Evolutionary conservation across 345 rosid species (phyloP).

Genomic region (Eucalyptus urophylla): DNA sequence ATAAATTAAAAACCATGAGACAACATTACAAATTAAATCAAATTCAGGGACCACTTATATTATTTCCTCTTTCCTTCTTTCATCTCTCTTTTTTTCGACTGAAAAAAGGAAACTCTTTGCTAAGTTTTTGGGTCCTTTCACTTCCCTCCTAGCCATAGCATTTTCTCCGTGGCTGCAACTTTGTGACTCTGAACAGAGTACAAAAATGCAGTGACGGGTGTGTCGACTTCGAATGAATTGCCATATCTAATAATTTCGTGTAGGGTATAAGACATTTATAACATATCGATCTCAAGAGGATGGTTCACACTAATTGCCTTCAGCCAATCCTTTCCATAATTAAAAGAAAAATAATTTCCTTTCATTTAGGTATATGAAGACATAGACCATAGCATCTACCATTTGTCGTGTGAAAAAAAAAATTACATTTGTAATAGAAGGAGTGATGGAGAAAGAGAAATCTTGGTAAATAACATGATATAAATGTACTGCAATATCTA

Average conservation of each 20-base stretch:
- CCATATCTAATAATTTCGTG: too few relatives aligned
- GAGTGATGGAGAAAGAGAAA: background rate
- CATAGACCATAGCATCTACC: background rate
- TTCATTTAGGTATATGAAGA: background rate
- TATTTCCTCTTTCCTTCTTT: background rate
- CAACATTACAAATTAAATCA: background rate
- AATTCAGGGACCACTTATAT: background rate
- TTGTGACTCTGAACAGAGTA: background rate
- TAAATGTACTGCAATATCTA: background rate
- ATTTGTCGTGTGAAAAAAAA: background rate
- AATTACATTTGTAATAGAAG: background rate
- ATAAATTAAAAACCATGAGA: background rate
- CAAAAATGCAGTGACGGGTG: accelerated
- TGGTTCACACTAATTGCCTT: background rate
- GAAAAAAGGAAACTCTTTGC: background rate
- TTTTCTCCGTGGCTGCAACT: background rate
- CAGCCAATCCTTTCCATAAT: background rate
- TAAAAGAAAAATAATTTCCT: background rate
- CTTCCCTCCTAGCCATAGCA: background rate
- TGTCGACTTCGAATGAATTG: background rate
- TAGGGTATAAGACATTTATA: background rate
- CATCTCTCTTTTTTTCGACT: background rate
- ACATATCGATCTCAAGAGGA: background rate
- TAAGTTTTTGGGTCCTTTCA: background rate
- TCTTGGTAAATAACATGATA: background rate